phyloP scores from a whole-genome alignment of 2,329 filamentous ascomycete species.

The Penicillium occitanis region DNA sequence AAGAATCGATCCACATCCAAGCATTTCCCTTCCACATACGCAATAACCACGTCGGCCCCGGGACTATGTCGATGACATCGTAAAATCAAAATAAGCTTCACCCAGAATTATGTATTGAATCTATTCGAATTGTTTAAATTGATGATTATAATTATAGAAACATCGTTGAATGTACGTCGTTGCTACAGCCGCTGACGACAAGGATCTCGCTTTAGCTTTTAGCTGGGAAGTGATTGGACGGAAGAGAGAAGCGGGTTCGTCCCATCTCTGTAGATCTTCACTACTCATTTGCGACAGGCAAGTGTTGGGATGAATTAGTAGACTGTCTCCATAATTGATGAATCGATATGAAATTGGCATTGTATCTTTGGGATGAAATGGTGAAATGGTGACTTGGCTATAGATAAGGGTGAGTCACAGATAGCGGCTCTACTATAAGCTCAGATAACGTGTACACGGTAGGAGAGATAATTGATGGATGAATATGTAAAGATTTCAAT shows the following conservation, averaged over 20 bases:
- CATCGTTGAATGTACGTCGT: neutral
- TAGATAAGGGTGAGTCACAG: conserved; percentile 2
- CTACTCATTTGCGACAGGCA: neutral
- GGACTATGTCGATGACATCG: neutral
- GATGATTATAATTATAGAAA: neutral
- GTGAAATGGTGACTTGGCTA: neutral
- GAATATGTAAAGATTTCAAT: neutral
- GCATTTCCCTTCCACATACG: neutral
- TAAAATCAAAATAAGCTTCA: neutral
- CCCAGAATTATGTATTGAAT: neutral
- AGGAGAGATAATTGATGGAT: neutral
- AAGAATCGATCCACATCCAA: neutral
- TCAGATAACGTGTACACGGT: neutral
- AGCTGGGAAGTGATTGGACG: conserved; percentile 11
- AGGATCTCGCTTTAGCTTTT: neutral
- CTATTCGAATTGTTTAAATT: neutral
- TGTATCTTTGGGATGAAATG: neutral
- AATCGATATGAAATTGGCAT: neutral
- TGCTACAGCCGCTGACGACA: conserved; percentile 15
- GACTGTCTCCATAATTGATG: neutral
- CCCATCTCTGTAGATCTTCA: neutral
- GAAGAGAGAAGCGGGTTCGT: conserved; percentile 12
- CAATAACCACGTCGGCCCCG: neutral
- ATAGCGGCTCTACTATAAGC: neutral
- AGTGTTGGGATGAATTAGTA: neutral